These are phyloP conservation scores for Candida labiduridarum DNA, from an alignment of 1,139 yeast species.

Conservation along the genomic window DNA sequence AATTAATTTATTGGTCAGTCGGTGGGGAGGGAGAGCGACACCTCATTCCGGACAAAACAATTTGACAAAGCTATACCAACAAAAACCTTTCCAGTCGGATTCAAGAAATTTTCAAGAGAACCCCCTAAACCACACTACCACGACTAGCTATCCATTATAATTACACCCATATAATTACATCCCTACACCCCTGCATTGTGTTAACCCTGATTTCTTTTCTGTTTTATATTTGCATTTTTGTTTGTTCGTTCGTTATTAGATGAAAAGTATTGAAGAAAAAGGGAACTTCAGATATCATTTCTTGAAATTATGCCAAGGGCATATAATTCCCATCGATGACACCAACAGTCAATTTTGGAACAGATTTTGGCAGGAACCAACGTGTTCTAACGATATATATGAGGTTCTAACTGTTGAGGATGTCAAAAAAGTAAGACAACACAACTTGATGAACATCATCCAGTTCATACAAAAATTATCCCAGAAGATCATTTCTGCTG, in stretches of 20 bases:
- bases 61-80: not conserved
- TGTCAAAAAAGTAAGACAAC: slow-evolving; percentile 59
- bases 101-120: too few relatives aligned
- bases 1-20: not conserved
- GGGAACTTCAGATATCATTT: slow-evolving; percentile 63
- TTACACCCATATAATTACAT: not conserved
- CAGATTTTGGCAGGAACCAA: slow-evolving; percentile 34
- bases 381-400: slow-evolving; percentile 52
- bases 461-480: slow-evolving; percentile 50
- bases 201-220: not conserved
- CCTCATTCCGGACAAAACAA: not conserved
- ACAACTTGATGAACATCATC: slow-evolving; percentile 57
- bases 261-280: slow-evolving; percentile 77
- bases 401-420: slow-evolving; percentile 59
- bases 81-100: not conserved
- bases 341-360: slow-evolving; percentile 55
- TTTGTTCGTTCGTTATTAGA: slow-evolving; percentile 20
- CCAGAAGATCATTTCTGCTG: slow-evolving; percentile 30
- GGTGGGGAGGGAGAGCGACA: not conserved
- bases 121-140: too few relatives aligned
- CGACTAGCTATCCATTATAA: too few relatives aligned
- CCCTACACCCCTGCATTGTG: not conserved
- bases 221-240: not conserved
- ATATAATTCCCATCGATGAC: slow-evolving; percentile 39
- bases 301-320: slow-evolving; percentile 60